A percentile compares a stretch with the other conserved stretches of the same genome.
These are phyloP conservation scores for Aspergillus flavus DNA, from an alignment of 2,329 filamentous ascomycete species.

Conservation along the genomic window DNA sequence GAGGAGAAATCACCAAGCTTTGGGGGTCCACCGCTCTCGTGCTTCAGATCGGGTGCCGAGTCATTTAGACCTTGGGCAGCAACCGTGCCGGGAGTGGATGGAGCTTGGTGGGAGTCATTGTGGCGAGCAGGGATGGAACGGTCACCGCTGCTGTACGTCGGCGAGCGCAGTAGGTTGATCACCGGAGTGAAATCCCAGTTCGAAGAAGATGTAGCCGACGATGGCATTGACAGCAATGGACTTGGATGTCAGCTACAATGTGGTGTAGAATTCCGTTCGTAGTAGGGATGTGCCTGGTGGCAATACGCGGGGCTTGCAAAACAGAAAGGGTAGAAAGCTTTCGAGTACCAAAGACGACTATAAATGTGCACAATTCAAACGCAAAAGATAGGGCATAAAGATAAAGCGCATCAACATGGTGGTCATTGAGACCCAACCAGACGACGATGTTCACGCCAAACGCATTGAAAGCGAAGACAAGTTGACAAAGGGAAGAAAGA, in stretches of 20 bases:
- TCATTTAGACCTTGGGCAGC: not conserved
- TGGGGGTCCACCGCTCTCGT: conserved; percentile 13
- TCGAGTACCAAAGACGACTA: conserved; percentile 10
- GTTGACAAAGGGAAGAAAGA: not conserved
- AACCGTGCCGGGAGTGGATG: not conserved
- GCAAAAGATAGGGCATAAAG: conserved; percentile 5
- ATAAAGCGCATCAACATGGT: conserved; percentile 24
- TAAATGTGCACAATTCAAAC: not conserved
- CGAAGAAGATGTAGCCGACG: conserved; percentile 28
- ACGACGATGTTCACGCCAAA: conserved; percentile 12
- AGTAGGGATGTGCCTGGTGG: not conserved
- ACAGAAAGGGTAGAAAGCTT: conserved; percentile 2
- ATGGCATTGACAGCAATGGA: conserved; percentile 32
- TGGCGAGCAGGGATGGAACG: conserved; percentile 14
- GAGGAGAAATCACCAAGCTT: conserved; percentile 48
- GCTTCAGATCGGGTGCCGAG: not conserved
- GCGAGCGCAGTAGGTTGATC: conserved; percentile 46
- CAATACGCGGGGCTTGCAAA: conserved; percentile 10
- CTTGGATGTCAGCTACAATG: not conserved
- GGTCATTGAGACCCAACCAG: conserved; percentile 17
- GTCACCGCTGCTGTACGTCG: conserved; percentile 22
- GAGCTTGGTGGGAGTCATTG: conserved; percentile 12
- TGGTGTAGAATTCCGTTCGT: not conserved
- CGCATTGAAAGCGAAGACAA: conserved; percentile 14
- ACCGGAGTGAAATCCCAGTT: conserved; percentile 51